Evolutionary conservation across 805 yeast genomes (phyloP).

Genomic region (Metschnikowia kunwiensis): DNA sequence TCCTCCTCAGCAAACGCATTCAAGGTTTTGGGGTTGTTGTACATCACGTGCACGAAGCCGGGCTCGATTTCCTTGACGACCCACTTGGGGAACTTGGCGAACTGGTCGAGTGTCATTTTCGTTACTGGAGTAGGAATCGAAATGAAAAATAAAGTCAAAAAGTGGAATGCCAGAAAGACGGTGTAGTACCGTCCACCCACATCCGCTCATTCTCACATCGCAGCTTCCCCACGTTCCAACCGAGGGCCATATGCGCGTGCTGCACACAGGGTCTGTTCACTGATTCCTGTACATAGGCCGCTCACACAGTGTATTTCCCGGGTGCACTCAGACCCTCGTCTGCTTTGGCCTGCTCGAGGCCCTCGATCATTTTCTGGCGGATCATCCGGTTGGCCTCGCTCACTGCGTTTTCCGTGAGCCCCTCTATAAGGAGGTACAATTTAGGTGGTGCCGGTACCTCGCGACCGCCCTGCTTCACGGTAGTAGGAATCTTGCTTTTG

Average conservation of each 20-base stretch:
- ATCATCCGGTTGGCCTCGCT: conserved; percentile 56
- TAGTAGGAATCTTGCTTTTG: conserved; percentile 43
- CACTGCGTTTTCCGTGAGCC: conserved; percentile 58
- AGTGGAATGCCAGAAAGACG: neutral
- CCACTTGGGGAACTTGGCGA: conserved; percentile 20
- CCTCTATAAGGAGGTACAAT: conserved; percentile 75
- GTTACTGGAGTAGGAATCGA: no score
- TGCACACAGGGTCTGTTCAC: no score
- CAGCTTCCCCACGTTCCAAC: no score
- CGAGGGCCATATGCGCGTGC: no score
- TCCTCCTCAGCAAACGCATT: conserved; percentile 57
- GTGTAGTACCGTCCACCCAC: no score
- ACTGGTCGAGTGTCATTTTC: conserved; percentile 13
- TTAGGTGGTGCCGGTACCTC: conserved; percentile 62
- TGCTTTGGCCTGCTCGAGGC: conserved; percentile 47
- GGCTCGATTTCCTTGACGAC: conserved; percentile 41
- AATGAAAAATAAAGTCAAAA: neutral
- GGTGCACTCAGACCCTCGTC: conserved; percentile 41
- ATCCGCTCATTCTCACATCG: no score
- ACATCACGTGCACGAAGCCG: conserved; percentile 53
- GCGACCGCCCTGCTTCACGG: conserved; percentile 46
- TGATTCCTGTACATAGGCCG: no score
- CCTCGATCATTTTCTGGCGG: conserved; percentile 53
- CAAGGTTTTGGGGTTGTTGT: conserved; percentile 57
- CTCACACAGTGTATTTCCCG: conserved; percentile 49